phyloP scores from a whole-genome alignment of 139 green algal genomes.

The Limnomonas spitsbergensis region DNA sequence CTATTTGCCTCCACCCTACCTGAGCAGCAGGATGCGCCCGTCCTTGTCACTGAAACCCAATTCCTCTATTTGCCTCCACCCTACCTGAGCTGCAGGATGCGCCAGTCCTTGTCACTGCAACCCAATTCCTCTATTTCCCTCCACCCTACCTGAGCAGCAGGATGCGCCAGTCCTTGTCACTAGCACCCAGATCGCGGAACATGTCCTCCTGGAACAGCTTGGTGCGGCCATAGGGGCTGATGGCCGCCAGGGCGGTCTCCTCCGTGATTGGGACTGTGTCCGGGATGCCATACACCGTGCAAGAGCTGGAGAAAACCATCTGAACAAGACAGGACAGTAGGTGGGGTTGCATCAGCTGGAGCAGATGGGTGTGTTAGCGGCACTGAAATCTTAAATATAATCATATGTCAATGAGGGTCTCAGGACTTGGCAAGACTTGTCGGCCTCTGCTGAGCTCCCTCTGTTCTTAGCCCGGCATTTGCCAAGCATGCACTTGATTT shows the following conservation, averaged over 20 bases:
- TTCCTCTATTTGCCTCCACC: too few species aligned
- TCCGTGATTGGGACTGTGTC: conserved; percentile 88
- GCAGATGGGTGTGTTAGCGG: too few species aligned
- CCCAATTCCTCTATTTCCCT: too few species aligned
- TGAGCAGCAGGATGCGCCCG: too few species aligned
- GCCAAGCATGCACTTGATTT: too few species aligned
- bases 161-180: conserved; percentile 81
- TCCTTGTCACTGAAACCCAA: too few species aligned
- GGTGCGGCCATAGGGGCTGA: conserved; percentile 92
- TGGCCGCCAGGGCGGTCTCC: conserved; percentile 64
- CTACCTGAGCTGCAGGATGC: conserved; percentile 88
- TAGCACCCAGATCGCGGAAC: conserved; percentile 61
- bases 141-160: conserved; percentile 88
- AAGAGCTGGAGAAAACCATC: conserved; percentile 90
- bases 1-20: too few species aligned
- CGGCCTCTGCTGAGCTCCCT: too few species aligned
- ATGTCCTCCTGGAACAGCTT: conserved; percentile 97
- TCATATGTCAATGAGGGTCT: too few species aligned
- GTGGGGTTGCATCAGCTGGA: background rate
- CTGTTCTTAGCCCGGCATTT: too few species aligned
- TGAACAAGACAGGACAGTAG: conserved; percentile 45
- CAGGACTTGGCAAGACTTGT: too few species aligned
- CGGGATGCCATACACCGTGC: conserved; percentile 95
- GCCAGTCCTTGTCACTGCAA: conserved; percentile 72
- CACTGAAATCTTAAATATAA: too few species aligned